phyloP scores from a whole-genome alignment of 2,329 filamentous ascomycete species.

The Cylindrodendrum hubeiense region DNA sequence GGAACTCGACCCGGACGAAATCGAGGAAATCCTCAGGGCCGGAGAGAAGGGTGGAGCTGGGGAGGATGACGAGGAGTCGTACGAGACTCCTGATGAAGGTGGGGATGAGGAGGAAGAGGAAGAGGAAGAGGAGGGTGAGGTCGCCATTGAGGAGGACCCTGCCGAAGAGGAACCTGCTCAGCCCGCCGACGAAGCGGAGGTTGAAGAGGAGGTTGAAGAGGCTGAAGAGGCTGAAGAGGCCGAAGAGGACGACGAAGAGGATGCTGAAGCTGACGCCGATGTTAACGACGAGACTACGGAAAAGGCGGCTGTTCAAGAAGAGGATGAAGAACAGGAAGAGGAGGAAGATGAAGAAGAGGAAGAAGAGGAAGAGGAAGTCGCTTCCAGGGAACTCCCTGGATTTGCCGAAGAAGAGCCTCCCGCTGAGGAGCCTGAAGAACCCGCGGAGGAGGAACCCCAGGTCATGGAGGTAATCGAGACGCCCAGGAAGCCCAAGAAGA shows the following conservation, averaged over 20 bases:
- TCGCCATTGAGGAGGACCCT: neutral
- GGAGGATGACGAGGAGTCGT: slow-evolving; percentile 18
- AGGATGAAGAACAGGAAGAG: slow-evolving; percentile 48
- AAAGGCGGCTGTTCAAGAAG: slow-evolving; percentile 44
- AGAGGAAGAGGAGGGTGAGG: slow-evolving; percentile 6
- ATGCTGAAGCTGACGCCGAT: slow-evolving; percentile 25
- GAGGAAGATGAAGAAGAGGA: slow-evolving; percentile 24
- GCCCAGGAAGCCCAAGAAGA: slow-evolving; percentile 58
- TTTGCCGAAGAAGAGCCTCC: slow-evolving; percentile 38
- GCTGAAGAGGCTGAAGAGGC: slow-evolving; percentile 30
- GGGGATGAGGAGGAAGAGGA: slow-evolving; percentile 20
- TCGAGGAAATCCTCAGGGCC: slow-evolving; percentile 23
- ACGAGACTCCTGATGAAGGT: slow-evolving; percentile 14
- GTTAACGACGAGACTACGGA: slow-evolving; percentile 52
- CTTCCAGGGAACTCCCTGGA: slow-evolving; percentile 51
- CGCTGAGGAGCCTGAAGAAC: slow-evolving; percentile 33
- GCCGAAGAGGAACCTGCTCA: slow-evolving; percentile 29
- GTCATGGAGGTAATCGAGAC: slow-evolving; percentile 64
- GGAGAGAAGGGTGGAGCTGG: slow-evolving; percentile 23
- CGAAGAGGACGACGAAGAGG: slow-evolving; percentile 44
- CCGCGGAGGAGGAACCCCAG: slow-evolving; percentile 35
- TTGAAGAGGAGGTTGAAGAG: slow-evolving; percentile 31
- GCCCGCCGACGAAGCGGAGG: slow-evolving; percentile 17
- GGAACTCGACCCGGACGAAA: neutral
- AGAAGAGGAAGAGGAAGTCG: slow-evolving; percentile 9